phyloP scores from a whole-genome alignment of 73 alveolate species.

The Effrenium voratum region DNA sequence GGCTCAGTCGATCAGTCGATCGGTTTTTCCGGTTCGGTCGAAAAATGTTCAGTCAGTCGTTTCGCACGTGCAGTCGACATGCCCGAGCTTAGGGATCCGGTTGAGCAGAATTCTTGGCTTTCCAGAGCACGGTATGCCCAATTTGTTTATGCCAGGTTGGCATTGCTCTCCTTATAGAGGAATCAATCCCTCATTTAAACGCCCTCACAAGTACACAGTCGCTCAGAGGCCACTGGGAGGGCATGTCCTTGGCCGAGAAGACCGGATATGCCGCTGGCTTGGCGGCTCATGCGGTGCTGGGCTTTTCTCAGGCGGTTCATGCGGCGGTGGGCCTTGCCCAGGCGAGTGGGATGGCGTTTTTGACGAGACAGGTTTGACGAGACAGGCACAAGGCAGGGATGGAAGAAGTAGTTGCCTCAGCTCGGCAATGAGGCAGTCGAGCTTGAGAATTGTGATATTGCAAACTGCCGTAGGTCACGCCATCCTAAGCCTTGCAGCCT shows the following conservation, averaged over 20 bases:
- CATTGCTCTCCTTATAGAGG: neutral
- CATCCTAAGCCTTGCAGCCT: neutral
- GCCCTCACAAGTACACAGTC: no score
- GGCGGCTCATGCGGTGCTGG: neutral
- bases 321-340: neutral
- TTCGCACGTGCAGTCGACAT: neutral
- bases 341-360: neutral
- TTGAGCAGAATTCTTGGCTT: neutral
- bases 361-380: neutral
- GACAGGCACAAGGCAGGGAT: neutral
- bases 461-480: neutral
- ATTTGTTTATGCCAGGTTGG: neutral
- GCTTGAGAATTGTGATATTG: neutral
- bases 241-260: neutral
- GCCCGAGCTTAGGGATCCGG: neutral
- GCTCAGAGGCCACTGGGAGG: conserved; percentile 16
- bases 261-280: neutral
- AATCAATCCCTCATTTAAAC: neutral
- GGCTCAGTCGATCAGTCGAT: no score
- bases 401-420: neutral
- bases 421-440: neutral
- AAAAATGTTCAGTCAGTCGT: neutral
- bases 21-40: no score
- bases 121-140: neutral
- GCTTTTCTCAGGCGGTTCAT: no score